Percentiles rank a stretch among this genome's conserved stretches.
Evolutionary conservation across 148 eudicot species (phyloP).

Genomic region (Persicaria tinctoria): DNA sequence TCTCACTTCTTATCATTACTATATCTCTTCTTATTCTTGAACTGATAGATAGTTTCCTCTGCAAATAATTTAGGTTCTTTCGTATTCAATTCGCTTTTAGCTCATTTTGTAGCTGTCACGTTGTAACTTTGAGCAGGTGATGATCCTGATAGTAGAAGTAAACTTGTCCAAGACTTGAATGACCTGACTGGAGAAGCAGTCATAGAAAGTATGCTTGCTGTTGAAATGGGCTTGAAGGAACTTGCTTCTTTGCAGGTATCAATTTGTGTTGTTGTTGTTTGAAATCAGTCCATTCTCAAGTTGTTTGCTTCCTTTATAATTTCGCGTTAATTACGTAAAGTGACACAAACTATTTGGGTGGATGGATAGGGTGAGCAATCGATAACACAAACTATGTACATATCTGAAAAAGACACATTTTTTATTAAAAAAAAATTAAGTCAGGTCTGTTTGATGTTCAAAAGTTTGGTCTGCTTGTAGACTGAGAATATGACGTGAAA

Average conservation of each 20-base stretch:
- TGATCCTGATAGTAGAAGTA: constrained; percentile 44
- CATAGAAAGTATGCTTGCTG: constrained; percentile 88
- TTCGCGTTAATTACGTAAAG: background rate
- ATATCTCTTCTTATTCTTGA: background rate
- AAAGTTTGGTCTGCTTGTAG: background rate
- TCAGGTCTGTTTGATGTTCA: background rate
- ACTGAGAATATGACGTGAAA: background rate
- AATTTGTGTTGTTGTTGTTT: too few relatives aligned
- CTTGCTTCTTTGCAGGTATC: constrained; percentile 76
- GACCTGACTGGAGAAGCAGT: constrained; percentile 80
- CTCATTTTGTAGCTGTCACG: constrained; percentile 3
- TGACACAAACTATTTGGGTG: background rate
- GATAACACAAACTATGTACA: background rate
- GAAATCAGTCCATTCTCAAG: background rate
- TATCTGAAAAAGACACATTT: background rate
- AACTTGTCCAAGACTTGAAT: constrained; percentile 54
- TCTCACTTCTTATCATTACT: constrained; percentile 5
- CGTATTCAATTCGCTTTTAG: background rate
- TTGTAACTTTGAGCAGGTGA: constrained; percentile 32
- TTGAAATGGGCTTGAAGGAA: constrained; percentile 90
- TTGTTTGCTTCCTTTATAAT: background rate
- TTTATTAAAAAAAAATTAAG: background rate
- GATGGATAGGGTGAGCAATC: too few relatives aligned
- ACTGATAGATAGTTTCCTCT: background rate
- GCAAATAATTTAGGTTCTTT: background rate